phyloP scores from a whole-genome alignment of 805 yeast genomes.

The Hanseniaspora occidentalis region DNA sequence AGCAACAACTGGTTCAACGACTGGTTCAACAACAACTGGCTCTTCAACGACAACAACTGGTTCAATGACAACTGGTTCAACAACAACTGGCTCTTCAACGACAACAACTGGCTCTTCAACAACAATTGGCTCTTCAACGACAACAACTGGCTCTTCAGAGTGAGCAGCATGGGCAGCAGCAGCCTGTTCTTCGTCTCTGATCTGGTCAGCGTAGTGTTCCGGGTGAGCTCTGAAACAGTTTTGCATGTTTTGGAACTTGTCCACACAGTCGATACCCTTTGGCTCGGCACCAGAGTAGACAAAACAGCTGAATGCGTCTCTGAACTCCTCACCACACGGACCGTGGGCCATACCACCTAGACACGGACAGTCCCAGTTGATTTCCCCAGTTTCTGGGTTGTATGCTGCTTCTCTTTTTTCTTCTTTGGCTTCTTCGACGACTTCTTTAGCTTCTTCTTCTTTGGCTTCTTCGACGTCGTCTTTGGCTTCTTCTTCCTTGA shows the following conservation, averaged over 20 bases:
- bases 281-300: slow-evolving; percentile 91
- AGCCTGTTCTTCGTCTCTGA: slow-evolving; percentile 61
- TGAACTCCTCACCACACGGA: slow-evolving; percentile 94
- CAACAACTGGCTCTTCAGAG: too few species aligned
- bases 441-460: slow-evolving; percentile 3
- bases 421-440: slow-evolving; percentile 3
- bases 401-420: slow-evolving; percentile 2
- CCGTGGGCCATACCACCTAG: slow-evolving; percentile 98
- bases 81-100: slow-evolving; percentile 11
- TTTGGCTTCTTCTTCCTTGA: background rate
- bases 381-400: slow-evolving; percentile 62
- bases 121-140: slow-evolving; percentile 1
- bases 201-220: slow-evolving; percentile 85
- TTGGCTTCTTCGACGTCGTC: background rate
- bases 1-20: slow-evolving; percentile 7
- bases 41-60: slow-evolving; percentile 11
- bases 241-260: slow-evolving; percentile 85
- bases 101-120: slow-evolving; percentile 9
- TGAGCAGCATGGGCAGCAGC: slow-evolving; percentile 21
- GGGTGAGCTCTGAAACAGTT: slow-evolving; percentile 87
- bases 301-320: slow-evolving; percentile 89
- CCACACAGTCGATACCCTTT: slow-evolving; percentile 91
- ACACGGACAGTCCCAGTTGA: slow-evolving; percentile 99
- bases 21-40: slow-evolving; percentile 8
- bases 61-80: slow-evolving; percentile 3